Evolutionary conservation across 2,329 filamentous ascomycete genomes (phyloP), one percentile per base, ranked within the genome.

Genomic region (Chalara sp.): DNA sequence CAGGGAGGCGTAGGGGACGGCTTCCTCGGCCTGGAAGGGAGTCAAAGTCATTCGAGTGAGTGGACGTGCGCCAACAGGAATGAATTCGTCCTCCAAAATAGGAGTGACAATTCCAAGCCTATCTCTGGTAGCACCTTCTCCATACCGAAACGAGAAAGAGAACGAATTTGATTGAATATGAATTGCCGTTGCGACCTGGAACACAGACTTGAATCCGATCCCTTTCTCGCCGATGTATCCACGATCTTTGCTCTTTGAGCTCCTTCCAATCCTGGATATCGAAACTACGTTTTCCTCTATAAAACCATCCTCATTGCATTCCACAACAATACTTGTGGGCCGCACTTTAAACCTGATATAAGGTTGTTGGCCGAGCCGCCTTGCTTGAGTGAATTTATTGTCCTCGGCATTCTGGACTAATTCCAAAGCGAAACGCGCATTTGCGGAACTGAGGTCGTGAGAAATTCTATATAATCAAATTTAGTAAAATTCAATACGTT

Each of bases 321-420:
- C 72, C 3, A 79, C 53, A 0, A 72, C 49, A 1, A 80, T 67
- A 0, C 47, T 60, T 0, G 60, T 56, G 0, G 29, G 52, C 0
- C 33, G 29, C n/a, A 54, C 44, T 33, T 48, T 31, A 41, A 54
- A 54, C 1, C 39, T 48, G 29, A 63, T 59, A 40, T 44, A 63
- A 51, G 49, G 49, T 43, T 7, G 7, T 29, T 44, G 35, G 44
- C 35, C 35, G 44, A 32, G 44, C 44, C 29, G n/a, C 44, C 29
- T 4, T 32, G 49, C 33, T 12, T 31, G 33, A 28, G 6, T 51
- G 30, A 47, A 79, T 5, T 51, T 46, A 51, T 76, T 76, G 57
- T 79, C 75, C 37, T 80, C 76, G 4, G 74, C 74, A 56, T 80
- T 80, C 53, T 79, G 76, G 0, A 80, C 65, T 1, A 80, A 58